Evolutionary conservation across 140 eudicot genomes (phyloP), one percentile per base, ranked within the genome.

Genomic region (Anethum foeniculum): DNA sequence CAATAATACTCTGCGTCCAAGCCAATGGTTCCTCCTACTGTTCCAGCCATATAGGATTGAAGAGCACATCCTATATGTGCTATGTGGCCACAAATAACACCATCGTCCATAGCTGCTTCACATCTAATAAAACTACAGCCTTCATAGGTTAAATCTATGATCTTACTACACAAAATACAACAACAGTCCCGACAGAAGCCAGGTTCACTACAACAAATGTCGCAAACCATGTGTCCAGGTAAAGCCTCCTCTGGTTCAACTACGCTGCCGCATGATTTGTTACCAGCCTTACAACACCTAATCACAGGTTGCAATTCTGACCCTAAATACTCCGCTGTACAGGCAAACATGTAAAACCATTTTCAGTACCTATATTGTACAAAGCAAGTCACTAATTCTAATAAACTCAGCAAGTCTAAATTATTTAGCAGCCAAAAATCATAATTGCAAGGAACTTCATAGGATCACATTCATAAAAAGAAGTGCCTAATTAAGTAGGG

Each of bases 1-100:
- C 99, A 95, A 80, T 88, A 92, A 83, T 94, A 94, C 85, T 94
- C 96, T 11, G 94, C 92, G 82, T 94, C 96, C 82, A 94, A 82
- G 64, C 90, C 90, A 43, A 92, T 90, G 78, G 88, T 84, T 27
- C 97, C 99, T 84, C 93, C 93, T 39, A 92, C 93, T 12, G 95
- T 87, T 46, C 97, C 99, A 84, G 97, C 97, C 97, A 95, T 77
- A 86, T 88, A 90, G 47, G 97, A 90, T 56, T 96, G 86, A 30
- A 95, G 85, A 23, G 88, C 96, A 81, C 99, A 95, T 76, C 86
- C 90, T 18, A 92, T 83, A 80, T 95, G 99, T 78, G 91, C 92
- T 2, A 87, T 81, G 72, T 95, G 99, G 6, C 97, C 97, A 86
- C 99, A 95, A 25, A 88, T 83, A 62, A 78, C 78, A 34, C 91